These are phyloP conservation scores for Inga oerstediana DNA, from an alignment of 306 rosid species.

Conservation along the genomic window DNA sequence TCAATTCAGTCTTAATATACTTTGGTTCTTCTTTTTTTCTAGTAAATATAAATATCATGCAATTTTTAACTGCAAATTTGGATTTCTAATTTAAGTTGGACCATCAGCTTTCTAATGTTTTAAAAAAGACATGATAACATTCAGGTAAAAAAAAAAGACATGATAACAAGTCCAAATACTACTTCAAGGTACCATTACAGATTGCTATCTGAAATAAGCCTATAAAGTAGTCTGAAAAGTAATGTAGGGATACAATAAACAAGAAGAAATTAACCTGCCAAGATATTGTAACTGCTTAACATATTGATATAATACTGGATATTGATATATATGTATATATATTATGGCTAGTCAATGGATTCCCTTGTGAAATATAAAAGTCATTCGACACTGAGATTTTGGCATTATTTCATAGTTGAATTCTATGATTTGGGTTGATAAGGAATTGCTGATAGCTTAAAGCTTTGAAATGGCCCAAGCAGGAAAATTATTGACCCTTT, in stretches of 20 bases:
- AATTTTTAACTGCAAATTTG: not conserved
- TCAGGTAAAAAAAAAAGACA: no score
- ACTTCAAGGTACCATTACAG: not conserved
- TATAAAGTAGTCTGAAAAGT: not conserved
- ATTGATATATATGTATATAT: not conserved
- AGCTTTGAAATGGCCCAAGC: constrained; percentile 74
- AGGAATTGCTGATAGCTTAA: constrained; percentile 34
- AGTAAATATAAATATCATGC: not conserved
- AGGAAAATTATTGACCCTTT: constrained; percentile 72
- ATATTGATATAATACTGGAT: not conserved
- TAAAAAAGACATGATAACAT: not conserved
- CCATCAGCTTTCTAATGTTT: not conserved
- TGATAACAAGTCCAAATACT: not conserved
- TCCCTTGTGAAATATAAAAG: not conserved
- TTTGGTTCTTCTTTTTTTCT: not conserved
- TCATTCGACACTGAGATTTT: not conserved
- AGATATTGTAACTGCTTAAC: not conserved
- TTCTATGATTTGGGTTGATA: not conserved
- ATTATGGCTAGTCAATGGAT: not conserved
- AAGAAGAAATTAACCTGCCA: not conserved
- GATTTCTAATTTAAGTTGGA: not conserved
- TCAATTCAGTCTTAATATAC: not conserved
- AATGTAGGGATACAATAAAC: not conserved
- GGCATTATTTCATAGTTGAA: not conserved
- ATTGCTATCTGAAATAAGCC: not conserved